Conservation (phyloP, 148 eudicot species). For the Diospyros kaki region DNA sequence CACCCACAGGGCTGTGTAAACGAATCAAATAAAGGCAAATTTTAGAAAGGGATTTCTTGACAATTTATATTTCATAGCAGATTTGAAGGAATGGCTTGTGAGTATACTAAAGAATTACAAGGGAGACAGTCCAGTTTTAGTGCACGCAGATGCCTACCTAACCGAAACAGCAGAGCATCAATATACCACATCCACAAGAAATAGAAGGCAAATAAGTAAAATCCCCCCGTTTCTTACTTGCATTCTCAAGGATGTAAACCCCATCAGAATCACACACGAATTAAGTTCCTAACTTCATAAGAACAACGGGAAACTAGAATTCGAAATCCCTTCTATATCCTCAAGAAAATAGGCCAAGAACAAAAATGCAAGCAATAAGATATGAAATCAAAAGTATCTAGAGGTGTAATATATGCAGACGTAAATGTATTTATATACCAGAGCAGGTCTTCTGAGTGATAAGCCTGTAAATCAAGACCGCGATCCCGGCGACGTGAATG, state of each 20-base stretch:
- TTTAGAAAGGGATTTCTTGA: not conserved
- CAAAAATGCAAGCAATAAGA: not conserved
- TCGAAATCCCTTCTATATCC: not conserved
- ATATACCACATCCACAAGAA: no score
- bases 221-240: no score
- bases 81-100: not conserved
- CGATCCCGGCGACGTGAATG: constrained; percentile 60
- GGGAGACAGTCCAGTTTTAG: not conserved
- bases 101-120: not conserved
- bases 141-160: not conserved
- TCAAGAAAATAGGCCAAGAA: not conserved
- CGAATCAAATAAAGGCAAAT: not conserved
- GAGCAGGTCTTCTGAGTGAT: constrained; percentile 66
- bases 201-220: no score
- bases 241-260: not conserved
- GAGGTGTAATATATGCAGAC: not conserved
- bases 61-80: not conserved
- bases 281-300: not conserved
- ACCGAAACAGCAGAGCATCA: not conserved
- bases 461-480: constrained; percentile 74
- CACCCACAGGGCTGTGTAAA: no score
- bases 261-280: not conserved
- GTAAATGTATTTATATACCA: constrained; percentile 30
- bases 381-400: not conserved
- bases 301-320: not conserved